A percentile compares a stretch with the other conserved stretches of the same genome.
Conservation (phyloP, 139 green algal species). For the Chlamydomonas applanata region DNA sequence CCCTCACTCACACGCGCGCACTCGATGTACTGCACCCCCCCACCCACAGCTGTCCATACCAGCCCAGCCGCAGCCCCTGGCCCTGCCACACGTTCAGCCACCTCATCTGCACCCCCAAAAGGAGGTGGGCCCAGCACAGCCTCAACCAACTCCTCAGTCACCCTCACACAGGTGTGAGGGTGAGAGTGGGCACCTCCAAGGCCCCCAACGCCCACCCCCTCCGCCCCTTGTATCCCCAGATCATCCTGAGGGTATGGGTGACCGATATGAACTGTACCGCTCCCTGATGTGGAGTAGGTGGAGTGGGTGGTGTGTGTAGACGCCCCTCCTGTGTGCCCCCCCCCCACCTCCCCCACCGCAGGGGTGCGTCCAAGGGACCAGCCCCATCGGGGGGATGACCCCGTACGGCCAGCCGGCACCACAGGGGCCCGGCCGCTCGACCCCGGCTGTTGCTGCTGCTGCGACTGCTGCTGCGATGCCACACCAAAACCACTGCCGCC, state of each 20-base stretch:
- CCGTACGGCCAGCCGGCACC: too few relatives aligned
- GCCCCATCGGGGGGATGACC: too few relatives aligned
- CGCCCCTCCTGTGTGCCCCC: neutral
- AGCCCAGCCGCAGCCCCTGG: constrained; percentile 71
- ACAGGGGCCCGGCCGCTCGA: too few relatives aligned
- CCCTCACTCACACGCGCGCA: constrained; percentile 40
- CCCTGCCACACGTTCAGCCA: constrained; percentile 38
- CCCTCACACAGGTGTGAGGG: constrained; percentile 29
- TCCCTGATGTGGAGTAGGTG: neutral
- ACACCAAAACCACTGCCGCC: neutral
- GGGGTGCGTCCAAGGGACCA: too few relatives aligned
- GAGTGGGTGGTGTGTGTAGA: neutral
- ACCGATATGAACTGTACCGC: too few relatives aligned
- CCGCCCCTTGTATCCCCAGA: too few relatives aligned
- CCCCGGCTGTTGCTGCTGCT: neutral
- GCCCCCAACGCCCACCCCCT: too few relatives aligned
- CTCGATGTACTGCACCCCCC: constrained; percentile 76
- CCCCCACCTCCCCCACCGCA: neutral
- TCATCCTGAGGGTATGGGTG: too few relatives aligned
- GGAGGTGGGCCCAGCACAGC: constrained; percentile 64
- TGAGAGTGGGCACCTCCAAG: too few relatives aligned
- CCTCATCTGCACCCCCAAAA: constrained; percentile 35
- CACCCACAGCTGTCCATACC: constrained; percentile 75
- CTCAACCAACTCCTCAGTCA: constrained; percentile 63
- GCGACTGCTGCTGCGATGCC: neutral